Evolutionary conservation across 2,329 filamentous ascomycete genomes (phyloP), one percentile per base, ranked within the genome.

Genomic region (Fonsecaea monophora): DNA sequence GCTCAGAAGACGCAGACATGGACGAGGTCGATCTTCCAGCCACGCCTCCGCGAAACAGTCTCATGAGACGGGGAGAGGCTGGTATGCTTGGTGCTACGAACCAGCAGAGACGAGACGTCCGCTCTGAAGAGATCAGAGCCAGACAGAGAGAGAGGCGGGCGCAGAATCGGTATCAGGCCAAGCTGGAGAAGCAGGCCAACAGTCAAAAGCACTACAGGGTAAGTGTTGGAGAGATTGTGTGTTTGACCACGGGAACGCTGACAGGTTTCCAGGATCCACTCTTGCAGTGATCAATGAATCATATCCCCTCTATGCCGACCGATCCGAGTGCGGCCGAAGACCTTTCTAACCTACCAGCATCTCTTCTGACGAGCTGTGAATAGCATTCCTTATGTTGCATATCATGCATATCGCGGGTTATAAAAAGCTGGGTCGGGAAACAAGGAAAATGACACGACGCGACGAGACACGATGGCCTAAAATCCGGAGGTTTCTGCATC

Each of bases 71-170:
- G 68, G 89, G 88, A 21, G 89, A 92, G 70, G 90, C 89, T n/a
- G 90, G 92, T 53, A 91, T 97, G 90, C 76, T 89, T 54, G 91
- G 92, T 53, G 91, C 92, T 6, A 88, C 87, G 5, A 89, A 90
- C n/a, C 83, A 86, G 66, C 91, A 92, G 83, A 94, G 89, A 81
- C 85, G 85, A 60, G 87, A 89, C 70, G 87, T 91, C 18, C 80
- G 82, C 25, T 85, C 85, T 55, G 84, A 86, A 8, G 91, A 94
- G 79, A 88, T 90, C 78, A 86, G 89, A 73, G 87, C 89, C 64
- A 84, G 87, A 68, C 90, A 88, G 75, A 82, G 86, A 65, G 87
- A 89, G 72, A 84, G 89, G 70, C 83, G 86, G 60, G 84, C 86
- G 34, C 82, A 85, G 70, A 87, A 86, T 74, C 84, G 84, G 69